A percentile compares a stretch with the other conserved stretches of the same genome.
Evolutionary conservation across 495 filamentous ascomycete species (phyloP).

Genomic region (Eremomyces bilateralis): DNA sequence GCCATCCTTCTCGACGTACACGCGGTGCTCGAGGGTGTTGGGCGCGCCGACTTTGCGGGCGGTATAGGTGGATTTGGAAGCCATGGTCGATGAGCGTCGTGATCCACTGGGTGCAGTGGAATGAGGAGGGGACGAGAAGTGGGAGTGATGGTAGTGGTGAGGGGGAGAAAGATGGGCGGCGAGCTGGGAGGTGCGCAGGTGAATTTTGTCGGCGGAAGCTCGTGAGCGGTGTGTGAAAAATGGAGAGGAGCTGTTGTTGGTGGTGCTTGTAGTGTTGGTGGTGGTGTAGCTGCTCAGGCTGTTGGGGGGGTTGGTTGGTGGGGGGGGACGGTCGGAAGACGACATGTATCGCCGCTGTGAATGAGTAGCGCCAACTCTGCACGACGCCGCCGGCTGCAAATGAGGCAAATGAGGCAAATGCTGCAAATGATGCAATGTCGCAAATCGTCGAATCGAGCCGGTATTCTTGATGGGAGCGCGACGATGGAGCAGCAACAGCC

Average conservation of each 20-base stretch:
- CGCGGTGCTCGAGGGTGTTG: conserved; percentile 89
- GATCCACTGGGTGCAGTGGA: neutral
- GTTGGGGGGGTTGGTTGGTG: neutral
- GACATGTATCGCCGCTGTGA: too few relatives aligned
- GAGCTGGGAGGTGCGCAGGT: conserved; percentile 15
- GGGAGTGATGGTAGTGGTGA: conserved; percentile 1
- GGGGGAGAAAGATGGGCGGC: conserved; percentile 11
- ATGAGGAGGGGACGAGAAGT: neutral
- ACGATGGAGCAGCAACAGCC: too few relatives aligned
- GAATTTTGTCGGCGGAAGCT: conserved; percentile 15
- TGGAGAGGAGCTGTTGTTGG: conserved; percentile 3
- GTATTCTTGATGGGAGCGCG: too few relatives aligned
- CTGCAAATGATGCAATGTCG: too few relatives aligned
- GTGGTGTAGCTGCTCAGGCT: conserved; percentile 2
- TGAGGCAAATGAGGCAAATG: too few relatives aligned
- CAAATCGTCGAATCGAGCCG: too few relatives aligned
- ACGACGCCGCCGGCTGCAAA: too few relatives aligned
- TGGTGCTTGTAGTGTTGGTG: conserved; percentile 9
- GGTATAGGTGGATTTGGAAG: conserved; percentile 31
- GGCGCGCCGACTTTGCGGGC: conserved; percentile 71
- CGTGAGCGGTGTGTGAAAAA: too few relatives aligned
- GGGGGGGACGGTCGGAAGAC: too few relatives aligned
- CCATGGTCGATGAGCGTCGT: conserved; percentile 15
- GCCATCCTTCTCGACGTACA: conserved; percentile 97
- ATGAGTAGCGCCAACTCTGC: too few relatives aligned